These are phyloP conservation scores for Cercospora sp. DNA, from an alignment of 2,329 filamentous ascomycete genomes.

Conservation along the genomic window DNA sequence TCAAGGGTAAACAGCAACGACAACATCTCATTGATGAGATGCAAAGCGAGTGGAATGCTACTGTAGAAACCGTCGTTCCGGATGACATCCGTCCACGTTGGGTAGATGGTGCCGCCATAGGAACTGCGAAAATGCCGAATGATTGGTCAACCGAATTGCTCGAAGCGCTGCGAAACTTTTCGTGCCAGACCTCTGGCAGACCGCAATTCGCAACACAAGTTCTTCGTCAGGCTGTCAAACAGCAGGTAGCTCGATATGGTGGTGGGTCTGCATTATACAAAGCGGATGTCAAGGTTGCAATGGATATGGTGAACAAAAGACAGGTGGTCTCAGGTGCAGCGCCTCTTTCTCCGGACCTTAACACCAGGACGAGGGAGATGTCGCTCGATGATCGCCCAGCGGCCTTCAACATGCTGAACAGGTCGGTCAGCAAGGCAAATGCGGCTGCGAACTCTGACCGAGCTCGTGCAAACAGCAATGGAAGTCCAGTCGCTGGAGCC, in stretches of 20 bases:
- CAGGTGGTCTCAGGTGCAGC: not conserved
- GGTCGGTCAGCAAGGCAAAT: not conserved
- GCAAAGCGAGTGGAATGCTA: not conserved
- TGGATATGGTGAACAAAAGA: not conserved
- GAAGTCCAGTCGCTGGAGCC: not conserved
- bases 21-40: constrained; percentile 4
- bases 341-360: not conserved
- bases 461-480: not conserved
- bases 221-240: not conserved
- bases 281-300: not conserved
- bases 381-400: not conserved
- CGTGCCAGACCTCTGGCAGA: not conserved
- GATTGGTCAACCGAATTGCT: not conserved
- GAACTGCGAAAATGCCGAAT: not conserved
- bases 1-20: not conserved
- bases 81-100: constrained; percentile 1
- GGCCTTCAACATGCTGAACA: not conserved
- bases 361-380: not conserved
- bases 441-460: not conserved
- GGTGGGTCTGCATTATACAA: not conserved
- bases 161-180: constrained; percentile 3
- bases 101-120: not conserved
- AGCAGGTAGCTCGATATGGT: not conserved
- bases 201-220: not conserved
- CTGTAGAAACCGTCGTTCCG: not conserved